Percentiles rank a stretch among this genome's conserved stretches.
phyloP scores from a whole-genome alignment of 2,329 filamentous ascomycete genomes.

The Colletotrichum nymphaeae region DNA sequence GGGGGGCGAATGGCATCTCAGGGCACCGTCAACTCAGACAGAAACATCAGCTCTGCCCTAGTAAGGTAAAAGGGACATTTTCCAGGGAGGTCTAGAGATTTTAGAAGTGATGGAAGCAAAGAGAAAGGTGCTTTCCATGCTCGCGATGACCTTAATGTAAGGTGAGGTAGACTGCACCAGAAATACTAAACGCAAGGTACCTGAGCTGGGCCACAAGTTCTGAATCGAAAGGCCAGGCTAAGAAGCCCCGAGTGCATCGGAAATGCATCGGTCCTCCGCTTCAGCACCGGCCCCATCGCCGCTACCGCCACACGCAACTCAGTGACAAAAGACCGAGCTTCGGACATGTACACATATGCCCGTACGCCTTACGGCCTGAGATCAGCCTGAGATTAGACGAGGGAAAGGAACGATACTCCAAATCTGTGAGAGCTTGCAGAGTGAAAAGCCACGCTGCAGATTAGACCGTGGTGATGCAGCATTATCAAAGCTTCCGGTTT shows the following conservation, averaged over 20 bases:
- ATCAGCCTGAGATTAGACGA: background rate
- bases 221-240: background rate
- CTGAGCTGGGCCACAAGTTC: background rate
- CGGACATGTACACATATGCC: background rate
- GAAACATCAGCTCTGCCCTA: background rate
- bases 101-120: background rate
- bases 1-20: background rate
- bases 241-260: conserved; percentile 8
- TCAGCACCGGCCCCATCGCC: background rate
- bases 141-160: too few relatives aligned
- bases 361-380: background rate
- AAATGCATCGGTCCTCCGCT: conserved; percentile 16
- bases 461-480: conserved; percentile 14
- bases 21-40: background rate
- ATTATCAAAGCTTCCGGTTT: conserved; percentile 9
- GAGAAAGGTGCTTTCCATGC: background rate
- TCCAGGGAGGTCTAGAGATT: background rate
- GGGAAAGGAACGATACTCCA: too few relatives aligned
- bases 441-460: background rate
- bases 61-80: background rate
- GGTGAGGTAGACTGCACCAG: too few relatives aligned
- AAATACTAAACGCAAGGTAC: background rate
- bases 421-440: too few relatives aligned
- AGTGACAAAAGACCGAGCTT: background rate
- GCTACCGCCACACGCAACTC: background rate